Conservation (phyloP, 2,329 filamentous ascomycete species). For the Dactylonectria macrodidyma region DNA sequence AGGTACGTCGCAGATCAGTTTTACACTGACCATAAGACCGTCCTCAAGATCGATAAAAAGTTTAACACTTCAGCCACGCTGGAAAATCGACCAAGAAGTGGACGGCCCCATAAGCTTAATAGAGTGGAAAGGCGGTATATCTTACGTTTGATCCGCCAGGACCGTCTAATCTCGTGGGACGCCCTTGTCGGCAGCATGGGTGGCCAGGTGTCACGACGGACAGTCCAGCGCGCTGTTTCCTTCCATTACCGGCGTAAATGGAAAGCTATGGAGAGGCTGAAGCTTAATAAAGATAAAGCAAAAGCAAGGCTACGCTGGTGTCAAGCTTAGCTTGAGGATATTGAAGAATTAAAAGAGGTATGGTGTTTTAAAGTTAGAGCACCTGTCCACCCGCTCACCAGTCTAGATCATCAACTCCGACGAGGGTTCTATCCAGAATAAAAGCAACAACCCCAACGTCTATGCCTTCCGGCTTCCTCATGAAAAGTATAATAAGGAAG, state of each 20-base stretch:
- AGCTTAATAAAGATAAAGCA: conserved; percentile 9
- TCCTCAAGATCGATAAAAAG: background rate
- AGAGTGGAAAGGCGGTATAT: conserved; percentile 2
- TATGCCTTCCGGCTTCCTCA: background rate
- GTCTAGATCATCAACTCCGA: conserved; percentile 5
- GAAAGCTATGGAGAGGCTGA: conserved; percentile 9
- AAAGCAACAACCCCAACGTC: conserved; percentile 6
- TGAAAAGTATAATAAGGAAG: conserved; percentile 14
- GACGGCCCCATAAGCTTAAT: conserved; percentile 5
- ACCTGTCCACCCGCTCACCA: conserved; percentile 1
- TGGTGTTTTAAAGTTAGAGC: conserved; percentile 11
- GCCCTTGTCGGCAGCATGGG: background rate
- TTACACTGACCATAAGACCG: background rate
- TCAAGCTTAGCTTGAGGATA: background rate
- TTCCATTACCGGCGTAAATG: conserved; percentile 12
- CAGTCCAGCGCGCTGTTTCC: background rate
- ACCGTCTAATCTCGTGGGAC: background rate
- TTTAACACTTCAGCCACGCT: background rate
- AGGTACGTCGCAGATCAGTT: background rate
- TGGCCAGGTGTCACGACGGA: background rate
- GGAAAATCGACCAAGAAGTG: conserved; percentile 1
- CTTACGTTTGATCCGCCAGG: conserved; percentile 3
- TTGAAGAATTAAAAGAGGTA: no score
- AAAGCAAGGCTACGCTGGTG: conserved; percentile 1
- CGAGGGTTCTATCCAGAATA: conserved; percentile 2